Evolutionary conservation across 345 rosid species (phyloP), one percentile per base, ranked within the genome.

Genomic region (Salix suchowensis): DNA sequence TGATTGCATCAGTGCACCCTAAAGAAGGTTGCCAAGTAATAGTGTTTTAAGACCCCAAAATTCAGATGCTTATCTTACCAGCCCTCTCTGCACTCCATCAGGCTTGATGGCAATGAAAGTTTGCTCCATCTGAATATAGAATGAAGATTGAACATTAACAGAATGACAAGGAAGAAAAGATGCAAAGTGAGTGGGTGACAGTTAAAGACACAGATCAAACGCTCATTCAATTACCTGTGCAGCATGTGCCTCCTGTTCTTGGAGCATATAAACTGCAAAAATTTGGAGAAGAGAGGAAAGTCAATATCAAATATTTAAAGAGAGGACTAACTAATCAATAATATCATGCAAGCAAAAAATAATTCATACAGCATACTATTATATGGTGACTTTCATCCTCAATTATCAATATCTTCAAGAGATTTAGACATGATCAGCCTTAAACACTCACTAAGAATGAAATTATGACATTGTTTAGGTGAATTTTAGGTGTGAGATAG

Each of bases 51-150:
- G 21, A 16, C 11, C 16, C 14, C 69, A 23, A 15, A 65, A 48
- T 30, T 39, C 16, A 69, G 48, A 74, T 69, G 73, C 50, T 73
- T n/a, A 62, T 65, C 85, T 83, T 89, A 96, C 99, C 92, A 93
- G 91, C 36, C 98, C 97, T 86, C 99, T 79, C 82, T 96, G 99
- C 66, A 96, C 96, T 67, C 99, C 99, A 79, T 93, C 98, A 32
- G 98, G 99, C 88, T 96, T 96, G 89, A 96, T 96, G 68, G 99
- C 99, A 30, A 96, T 96, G 89, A 96, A 93, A 67, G 98, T 91
- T 42, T 94, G 94, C 79, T 96, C 99, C 86, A 89, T 67, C 99
- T 96, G 88, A 67, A 71, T 34, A 28, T 8, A 30, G 18, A 82
- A 65, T 62, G n/a, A 69, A 55, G 19, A 37, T 15, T 61, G 28